A percentile compares a stretch with the other conserved stretches of the same genome.
Evolutionary conservation across 176 grass and related monocot genomes (phyloP).

Genomic region (Rhynchospora pubera): DNA sequence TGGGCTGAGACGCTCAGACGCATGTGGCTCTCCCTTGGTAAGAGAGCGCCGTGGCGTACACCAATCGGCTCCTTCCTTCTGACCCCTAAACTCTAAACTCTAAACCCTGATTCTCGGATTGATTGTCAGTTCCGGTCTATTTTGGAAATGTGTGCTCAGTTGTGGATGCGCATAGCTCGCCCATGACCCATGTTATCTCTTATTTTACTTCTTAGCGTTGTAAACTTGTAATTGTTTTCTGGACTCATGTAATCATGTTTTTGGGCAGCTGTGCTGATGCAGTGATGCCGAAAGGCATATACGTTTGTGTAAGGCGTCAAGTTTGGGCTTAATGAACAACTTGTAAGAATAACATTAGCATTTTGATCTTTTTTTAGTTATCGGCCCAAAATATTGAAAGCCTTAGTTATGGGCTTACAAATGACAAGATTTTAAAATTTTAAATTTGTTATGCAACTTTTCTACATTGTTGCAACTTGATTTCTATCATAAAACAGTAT

Average conservation of each 20-base stretch:
- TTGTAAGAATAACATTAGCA: not conserved
- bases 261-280: too few relatives aligned
- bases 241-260: too few relatives aligned
- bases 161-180: too few relatives aligned
- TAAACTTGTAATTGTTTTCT: too few relatives aligned
- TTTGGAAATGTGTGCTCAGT: not conserved
- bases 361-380: too few relatives aligned
- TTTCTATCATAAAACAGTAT: not conserved
- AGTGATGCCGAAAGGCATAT: too few relatives aligned
- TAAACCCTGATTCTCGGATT: not conserved
- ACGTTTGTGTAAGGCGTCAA: not conserved
- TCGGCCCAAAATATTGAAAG: not conserved
- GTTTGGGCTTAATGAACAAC: not conserved
- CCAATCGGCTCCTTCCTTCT: not conserved
- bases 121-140: not conserved
- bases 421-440: not conserved
- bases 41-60: slow-evolving; percentile 14
- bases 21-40: not conserved
- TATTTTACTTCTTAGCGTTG: too few relatives aligned
- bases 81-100: not conserved
- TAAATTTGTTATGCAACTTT: not conserved
- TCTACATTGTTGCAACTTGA: not conserved
- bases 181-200: too few relatives aligned
- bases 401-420: not conserved
- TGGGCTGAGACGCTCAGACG: not conserved